Base-by-base conservation (phyloP, 2,329 filamentous ascomycete species). In the Cytospora piceicola region DNA sequence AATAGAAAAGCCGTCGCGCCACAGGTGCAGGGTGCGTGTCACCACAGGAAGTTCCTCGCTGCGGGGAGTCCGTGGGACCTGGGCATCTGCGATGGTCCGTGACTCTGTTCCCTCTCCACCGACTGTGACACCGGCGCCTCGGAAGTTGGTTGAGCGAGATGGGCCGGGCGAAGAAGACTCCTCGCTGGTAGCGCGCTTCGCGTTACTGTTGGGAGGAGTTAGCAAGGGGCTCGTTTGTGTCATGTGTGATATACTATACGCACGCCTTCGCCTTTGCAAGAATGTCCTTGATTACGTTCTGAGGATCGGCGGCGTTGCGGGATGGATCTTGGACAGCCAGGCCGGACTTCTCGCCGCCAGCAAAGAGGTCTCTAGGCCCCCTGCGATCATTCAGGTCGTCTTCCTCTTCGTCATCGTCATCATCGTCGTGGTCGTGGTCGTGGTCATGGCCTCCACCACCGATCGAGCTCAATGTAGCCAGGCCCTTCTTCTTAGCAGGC, bases 1-100 rank as follows among this genome's bases (percentile, higher is more conserved):
- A 67, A 96, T 88, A 69, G 91, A 94, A 79, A 95, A 94, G 17
- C 92, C 92, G 73, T 96, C 89, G 52, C 85, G 84, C 92, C 92
- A 96, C 54, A 95, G 83, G 73, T 94, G 92, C 61, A 96, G 82
- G 14, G 87, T 85, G 59, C 91, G 88, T 59, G 20, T 75, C 77
- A 61, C 64, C 12, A 64, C 58, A 15, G 67, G 71, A 73, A 9
- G 71, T 56, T 72, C 72, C 66, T 69, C 74, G 27, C 53, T 51
- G 22, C 53, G 34, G 59, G 74, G 69, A 20, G 69, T 73, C n/a
- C 70, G 76, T 14, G 61, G 27, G 61, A 54, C 54, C 24, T 70
- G 76, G 11, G 32, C 90, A 86, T 69, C 91, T 88, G 53, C 88
- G 59, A 95, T 85, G 29, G 81, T 80, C 66, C 88, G 86, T 71